Conservation (phyloP, 2,329 filamentous ascomycete species). For the Apiospora pterosperma region DNA sequence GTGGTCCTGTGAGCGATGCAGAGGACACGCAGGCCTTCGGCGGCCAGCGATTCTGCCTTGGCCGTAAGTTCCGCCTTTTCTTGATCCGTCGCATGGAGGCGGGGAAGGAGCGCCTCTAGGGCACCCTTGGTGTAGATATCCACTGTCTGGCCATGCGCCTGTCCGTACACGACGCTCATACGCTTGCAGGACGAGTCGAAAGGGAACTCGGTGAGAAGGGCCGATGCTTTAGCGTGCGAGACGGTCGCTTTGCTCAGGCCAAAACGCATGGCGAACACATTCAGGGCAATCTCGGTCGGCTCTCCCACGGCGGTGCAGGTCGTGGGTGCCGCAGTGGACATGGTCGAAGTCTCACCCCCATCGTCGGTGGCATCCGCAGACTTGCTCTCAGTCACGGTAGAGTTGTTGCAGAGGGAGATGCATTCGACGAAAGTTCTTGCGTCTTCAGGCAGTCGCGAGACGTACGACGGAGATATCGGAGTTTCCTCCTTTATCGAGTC, state of each 20-base stretch:
- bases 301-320: slow-evolving; percentile 61
- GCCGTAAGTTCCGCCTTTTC: slow-evolving; percentile 43
- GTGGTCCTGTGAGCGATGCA: slow-evolving; percentile 57
- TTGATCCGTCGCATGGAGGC: slow-evolving; percentile 44
- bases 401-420: slow-evolving; percentile 61
- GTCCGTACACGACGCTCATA: slow-evolving; percentile 66
- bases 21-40: slow-evolving; percentile 65
- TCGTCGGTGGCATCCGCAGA: slow-evolving; percentile 29
- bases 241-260: slow-evolving; percentile 44
- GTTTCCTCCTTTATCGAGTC: slow-evolving; percentile 27
- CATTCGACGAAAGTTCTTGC: slow-evolving; percentile 50
- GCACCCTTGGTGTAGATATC: slow-evolving; percentile 57
- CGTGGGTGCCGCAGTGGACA: slow-evolving; percentile 40
- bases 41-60: slow-evolving; percentile 54
- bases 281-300: slow-evolving; percentile 71
- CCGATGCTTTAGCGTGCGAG: slow-evolving; percentile 33
- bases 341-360: slow-evolving; percentile 43
- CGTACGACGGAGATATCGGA: slow-evolving; percentile 17
- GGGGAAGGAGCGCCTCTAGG: slow-evolving; percentile 52
- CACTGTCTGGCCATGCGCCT: slow-evolving; percentile 29
- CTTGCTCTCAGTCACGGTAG: slow-evolving; percentile 45
- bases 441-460: slow-evolving; percentile 22
- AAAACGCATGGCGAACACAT: slow-evolving; percentile 70
- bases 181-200: slow-evolving; percentile 73
- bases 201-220: slow-evolving; percentile 61